Evolutionary conservation across 495 filamentous ascomycete species (phyloP), one percentile per base, ranked within the genome.

Genomic region (Neurospora discreta): DNA sequence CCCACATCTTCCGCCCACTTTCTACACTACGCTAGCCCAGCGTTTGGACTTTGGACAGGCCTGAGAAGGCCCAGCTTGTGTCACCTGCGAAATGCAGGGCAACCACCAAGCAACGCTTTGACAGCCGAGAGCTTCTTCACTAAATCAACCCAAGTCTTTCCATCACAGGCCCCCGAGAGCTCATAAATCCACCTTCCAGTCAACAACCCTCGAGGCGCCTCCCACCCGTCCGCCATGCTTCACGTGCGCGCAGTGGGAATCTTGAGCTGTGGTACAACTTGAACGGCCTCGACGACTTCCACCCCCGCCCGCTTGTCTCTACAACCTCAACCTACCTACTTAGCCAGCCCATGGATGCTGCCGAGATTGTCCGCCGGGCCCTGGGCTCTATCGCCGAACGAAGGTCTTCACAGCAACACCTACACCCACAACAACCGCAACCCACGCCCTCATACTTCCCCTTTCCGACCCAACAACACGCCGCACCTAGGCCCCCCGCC

Each of bases 291-390:
- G 1, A 65, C 52, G 23, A 65, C 52, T 65, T 15, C 15, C 26
- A 36, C 16, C 52, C 52, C 52, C 52, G 26, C 26, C 52, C 33
- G 23, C 3, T 30, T 65, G 52, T 65, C 26, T 65, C 52, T 65
- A 65, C 52, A 65, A 60, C 52, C 23, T 60, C 52, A 60, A 16
- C 52, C 52, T 15, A 42, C n/a, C n/a, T n/a, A n/a, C n/a, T n/a
- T n/a, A 36, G 33, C 33, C 71, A 42, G 30, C 58, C 71, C 70
- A 88, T 88, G 86, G 85, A 88, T 74, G 81, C 82, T 68, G 81
- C 80, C 70, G 80, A 81, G 74, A 76, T 86, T 69, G 84, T 87
- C 73, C 85, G 83, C 68, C 85, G 84, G 71, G 84, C 81, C 46
- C 78, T 86, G 73, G 84, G 84, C 68, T 77, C 81, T 60, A 80